Percentiles rank a stretch among this genome's conserved stretches.
These are phyloP conservation scores for Malassezia sp. DNA, from an alignment of 1,284 basidiomycete species.

Conservation along the genomic window DNA sequence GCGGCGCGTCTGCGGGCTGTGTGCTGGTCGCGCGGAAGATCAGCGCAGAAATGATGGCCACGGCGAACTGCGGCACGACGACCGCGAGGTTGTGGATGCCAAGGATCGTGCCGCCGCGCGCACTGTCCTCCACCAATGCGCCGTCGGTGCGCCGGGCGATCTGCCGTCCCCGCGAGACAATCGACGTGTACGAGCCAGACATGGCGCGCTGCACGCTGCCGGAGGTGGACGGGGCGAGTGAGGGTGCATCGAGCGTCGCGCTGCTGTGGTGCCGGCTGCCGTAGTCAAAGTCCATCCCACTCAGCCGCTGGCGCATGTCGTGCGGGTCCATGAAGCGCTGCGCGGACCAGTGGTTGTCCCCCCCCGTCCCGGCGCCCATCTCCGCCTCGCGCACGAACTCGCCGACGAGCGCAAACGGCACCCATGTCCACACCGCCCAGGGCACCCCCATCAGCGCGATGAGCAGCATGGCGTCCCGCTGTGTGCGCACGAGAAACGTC, in stretches of 20 bases:
- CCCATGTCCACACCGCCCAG: slow-evolving; percentile 44
- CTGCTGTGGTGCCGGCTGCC: neutral
- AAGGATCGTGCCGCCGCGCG: slow-evolving; percentile 74
- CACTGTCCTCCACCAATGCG: slow-evolving; percentile 8
- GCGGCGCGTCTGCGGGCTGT: slow-evolving; percentile 37
- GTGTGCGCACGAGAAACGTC: slow-evolving; percentile 24
- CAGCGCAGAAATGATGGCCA: slow-evolving; percentile 72
- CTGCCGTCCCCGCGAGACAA: slow-evolving; percentile 16
- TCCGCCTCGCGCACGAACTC: slow-evolving; percentile 40
- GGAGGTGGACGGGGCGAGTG: neutral
- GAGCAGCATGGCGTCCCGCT: slow-evolving; percentile 23
- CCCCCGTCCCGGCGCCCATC: slow-evolving; percentile 20
- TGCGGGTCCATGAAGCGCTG: slow-evolving; percentile 16
- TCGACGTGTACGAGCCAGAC: slow-evolving; percentile 7
- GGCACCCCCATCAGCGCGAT: slow-evolving; percentile 36
- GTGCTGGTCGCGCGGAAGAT: slow-evolving; percentile 62
- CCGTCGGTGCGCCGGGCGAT: slow-evolving; percentile 1
- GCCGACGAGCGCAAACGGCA: slow-evolving; percentile 42
- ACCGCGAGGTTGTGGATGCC: slow-evolving; percentile 60
- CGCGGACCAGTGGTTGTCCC: slow-evolving; percentile 22
- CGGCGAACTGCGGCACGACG: slow-evolving; percentile 44
- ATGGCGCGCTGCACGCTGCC: neutral
- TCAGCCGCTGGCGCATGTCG: neutral
- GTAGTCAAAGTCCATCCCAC: neutral
- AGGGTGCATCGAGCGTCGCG: neutral